phyloP scores from a whole-genome alignment of 2,329 filamentous ascomycete species.

The Periconia sp. region DNA sequence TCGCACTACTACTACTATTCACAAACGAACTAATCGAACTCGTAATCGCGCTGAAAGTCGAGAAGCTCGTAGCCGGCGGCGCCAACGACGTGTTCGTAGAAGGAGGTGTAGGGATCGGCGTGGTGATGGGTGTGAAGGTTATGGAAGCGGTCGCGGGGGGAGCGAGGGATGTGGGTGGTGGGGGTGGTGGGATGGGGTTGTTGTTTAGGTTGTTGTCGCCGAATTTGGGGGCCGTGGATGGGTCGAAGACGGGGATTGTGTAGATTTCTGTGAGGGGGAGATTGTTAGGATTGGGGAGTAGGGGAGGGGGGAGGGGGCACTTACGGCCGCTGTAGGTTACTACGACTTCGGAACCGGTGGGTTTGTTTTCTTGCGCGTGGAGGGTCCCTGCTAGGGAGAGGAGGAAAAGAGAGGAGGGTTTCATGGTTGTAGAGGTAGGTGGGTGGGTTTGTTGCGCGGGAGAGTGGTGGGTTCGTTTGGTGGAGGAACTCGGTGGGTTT shows the following conservation, averaged over 20 bases:
- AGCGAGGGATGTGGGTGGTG: neutral
- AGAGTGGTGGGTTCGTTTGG: neutral
- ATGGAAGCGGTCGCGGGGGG: neutral
- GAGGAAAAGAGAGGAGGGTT: neutral
- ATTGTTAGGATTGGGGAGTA: neutral
- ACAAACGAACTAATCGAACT: neutral
- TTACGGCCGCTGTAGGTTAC: constrained; percentile 2
- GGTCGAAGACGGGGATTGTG: constrained; percentile 7
- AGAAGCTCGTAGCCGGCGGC: neutral
- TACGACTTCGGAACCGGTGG: constrained; percentile 1
- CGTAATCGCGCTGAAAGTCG: neutral
- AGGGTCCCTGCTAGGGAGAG: neutral
- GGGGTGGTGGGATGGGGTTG: no score
- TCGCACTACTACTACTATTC: no score
- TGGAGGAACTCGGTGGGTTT: neutral
- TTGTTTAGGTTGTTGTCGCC: neutral
- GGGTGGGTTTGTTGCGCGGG: neutral
- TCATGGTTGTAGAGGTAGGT: neutral
- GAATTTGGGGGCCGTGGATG: constrained; percentile 3
- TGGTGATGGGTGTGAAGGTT: neutral
- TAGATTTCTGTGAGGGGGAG: neutral
- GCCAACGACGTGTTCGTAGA: neutral
- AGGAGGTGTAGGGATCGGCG: neutral
- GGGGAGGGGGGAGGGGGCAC: neutral
- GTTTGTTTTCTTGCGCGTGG: constrained; percentile 1